A percentile compares a stretch with the other conserved stretches of the same genome.
phyloP scores from a whole-genome alignment of 768 basidiomycete species.

The Pleurotus djamor region DNA sequence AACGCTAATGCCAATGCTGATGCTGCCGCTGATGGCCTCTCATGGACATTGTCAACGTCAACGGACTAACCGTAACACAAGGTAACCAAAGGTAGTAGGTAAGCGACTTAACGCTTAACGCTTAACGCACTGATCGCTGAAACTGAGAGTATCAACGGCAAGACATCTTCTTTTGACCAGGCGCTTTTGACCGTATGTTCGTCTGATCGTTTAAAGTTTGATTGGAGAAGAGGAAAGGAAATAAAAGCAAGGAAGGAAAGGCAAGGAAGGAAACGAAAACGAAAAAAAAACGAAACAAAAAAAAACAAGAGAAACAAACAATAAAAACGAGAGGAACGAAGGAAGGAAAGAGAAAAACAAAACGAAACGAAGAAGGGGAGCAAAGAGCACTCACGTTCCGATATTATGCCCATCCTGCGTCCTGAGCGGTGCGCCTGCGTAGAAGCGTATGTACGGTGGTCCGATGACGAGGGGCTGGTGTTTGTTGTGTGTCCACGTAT shows the following conservation, averaged over 20 bases:
- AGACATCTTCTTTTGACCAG: no score
- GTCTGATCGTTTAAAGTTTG: neutral
- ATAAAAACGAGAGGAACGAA: neutral
- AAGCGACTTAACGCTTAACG: no score
- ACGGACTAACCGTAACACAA: no score
- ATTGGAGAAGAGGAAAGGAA: neutral
- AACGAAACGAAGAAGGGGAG: neutral
- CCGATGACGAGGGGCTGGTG: conserved; percentile 68
- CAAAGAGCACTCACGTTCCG: conserved; percentile 55
- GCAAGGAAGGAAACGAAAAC: neutral
- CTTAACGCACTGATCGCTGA: no score
- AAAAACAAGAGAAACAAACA: neutral
- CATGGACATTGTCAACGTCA: no score
- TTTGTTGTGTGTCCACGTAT: no score
- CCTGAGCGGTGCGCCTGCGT: conserved; percentile 87
- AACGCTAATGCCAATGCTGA: no score
- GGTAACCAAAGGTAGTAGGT: no score
- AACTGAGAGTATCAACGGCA: no score
- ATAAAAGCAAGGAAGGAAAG: no score
- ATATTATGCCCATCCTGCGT: conserved; percentile 91
- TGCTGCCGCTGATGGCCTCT: no score
- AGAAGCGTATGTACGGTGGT: conserved; percentile 75
- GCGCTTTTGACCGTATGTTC: no score
- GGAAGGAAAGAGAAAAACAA: neutral
- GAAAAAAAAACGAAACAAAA: neutral